These are phyloP conservation scores for Penicillium paneum DNA, from an alignment of 2,329 filamentous ascomycete species.

Conservation along the genomic window DNA sequence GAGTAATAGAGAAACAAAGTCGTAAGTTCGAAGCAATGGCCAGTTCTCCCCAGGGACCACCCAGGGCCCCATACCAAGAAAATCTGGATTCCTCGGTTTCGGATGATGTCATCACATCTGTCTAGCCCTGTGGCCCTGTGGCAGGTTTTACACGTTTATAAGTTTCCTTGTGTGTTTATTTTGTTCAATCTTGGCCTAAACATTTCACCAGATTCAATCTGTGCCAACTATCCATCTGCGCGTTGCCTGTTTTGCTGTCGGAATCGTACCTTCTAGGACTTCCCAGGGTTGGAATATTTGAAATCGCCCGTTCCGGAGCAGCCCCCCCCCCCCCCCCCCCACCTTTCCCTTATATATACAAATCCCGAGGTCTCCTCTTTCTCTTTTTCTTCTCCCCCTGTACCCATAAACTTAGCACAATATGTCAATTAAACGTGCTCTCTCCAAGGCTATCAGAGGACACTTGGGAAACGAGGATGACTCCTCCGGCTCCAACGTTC, in stretches of 20 bases:
- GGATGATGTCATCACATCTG: conserved; percentile 4
- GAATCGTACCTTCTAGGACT: not conserved
- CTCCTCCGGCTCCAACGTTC: conserved; percentile 21
- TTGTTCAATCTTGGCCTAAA: conserved; percentile 8
- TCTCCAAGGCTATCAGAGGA: conserved; percentile 40
- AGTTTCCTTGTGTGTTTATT: not conserved
- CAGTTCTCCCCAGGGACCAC: not conserved
- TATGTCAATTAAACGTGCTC: conserved; percentile 49
- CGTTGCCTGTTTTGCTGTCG: not conserved
- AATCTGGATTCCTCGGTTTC: conserved; percentile 3
- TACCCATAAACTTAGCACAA: conserved; percentile 14
- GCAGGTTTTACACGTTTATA: not conserved
- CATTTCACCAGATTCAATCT: not conserved
- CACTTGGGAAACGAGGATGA: conserved; percentile 26
- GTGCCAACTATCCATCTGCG: not conserved
- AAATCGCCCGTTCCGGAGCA: conserved; percentile 9
- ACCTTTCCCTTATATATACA: conserved; percentile 6
- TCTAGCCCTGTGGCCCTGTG: not conserved
- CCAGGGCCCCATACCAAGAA: conserved; percentile 5
- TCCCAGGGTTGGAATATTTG: not conserved
- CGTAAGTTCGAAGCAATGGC: not conserved
- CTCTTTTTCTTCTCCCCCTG: not conserved
- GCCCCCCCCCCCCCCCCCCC: conserved; percentile 9
- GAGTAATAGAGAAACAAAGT: not conserved
- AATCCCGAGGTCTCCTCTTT: not conserved